Conservation (phyloP, 1,139 yeast species). For the Magnusiomyces sp. region DNA sequence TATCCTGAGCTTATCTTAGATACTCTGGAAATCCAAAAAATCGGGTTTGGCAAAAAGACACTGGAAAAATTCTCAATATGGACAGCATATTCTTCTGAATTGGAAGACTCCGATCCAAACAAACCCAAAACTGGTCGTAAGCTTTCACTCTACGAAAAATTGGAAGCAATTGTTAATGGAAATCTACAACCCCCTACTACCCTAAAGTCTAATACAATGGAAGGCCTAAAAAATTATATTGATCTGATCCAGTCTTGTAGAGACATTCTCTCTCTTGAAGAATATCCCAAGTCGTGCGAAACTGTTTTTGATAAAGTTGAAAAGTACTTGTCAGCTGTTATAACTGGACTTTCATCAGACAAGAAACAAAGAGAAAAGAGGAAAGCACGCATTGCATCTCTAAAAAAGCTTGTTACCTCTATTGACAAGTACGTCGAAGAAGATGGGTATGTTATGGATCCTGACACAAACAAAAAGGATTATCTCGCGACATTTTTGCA, state of each 20-base stretch:
- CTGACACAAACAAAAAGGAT: constrained; percentile 1
- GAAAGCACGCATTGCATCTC: neutral
- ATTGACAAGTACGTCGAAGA: neutral
- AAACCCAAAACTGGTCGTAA: neutral
- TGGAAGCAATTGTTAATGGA: constrained; percentile 8
- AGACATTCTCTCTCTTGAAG: neutral
- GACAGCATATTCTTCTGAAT: too few species aligned
- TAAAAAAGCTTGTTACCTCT: constrained; percentile 4
- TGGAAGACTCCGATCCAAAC: too few species aligned
- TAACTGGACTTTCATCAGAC: neutral
- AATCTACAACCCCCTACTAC: constrained; percentile 1
- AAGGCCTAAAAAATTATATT: constrained; percentile 15
- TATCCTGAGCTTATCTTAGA: constrained; percentile 55
- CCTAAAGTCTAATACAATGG: constrained; percentile 10
- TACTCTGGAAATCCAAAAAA: constrained; percentile 43
- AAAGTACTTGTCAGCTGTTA: neutral
- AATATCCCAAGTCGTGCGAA: neutral
- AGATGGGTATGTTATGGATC: neutral
- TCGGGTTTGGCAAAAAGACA: constrained; percentile 6
- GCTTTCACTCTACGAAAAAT: constrained; percentile 6
- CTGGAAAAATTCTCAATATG: neutral
- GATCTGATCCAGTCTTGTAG: constrained; percentile 7
- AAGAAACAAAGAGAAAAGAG: constrained; percentile 5
- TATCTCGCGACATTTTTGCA: constrained; percentile 7
- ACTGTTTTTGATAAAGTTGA: constrained; percentile 2